Evolutionary conservation across 2,329 filamentous ascomycete species (phyloP), one percentile per base, ranked within the genome.

Genomic region (Xylaria sp.): DNA sequence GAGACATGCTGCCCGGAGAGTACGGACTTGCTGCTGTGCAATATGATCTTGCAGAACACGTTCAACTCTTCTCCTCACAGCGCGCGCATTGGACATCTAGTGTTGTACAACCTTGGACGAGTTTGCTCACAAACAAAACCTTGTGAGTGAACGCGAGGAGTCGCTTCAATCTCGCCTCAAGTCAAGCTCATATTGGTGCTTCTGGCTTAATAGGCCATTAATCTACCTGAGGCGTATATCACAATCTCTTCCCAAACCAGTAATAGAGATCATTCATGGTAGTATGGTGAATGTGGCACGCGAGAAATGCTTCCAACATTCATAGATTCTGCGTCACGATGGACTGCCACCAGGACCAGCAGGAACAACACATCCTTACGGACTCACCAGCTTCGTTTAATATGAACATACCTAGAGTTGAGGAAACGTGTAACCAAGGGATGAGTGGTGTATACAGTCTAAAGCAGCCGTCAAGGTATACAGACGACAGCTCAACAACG

Each of bases 11-110:
- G 23, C 25, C 56, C 51, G 44, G 41, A 63, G 58, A 57, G 39
- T 50, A 56, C 34, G 44, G 52, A 54, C 48, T 28, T 59, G 51
- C 65, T 67, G 65, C 48, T 63, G 68, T 65, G 61, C 68, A 44
- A 64, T 70, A 65, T 65, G 65, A 70, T 70, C 68, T 65, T 64
- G 66, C 66, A 71, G 69, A 39, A 66, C 63, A 65, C 63, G 41
- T 61, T 57, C 58, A 18, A 34, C 9, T 52, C 56, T 34, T 48
- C 31, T 31, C 41, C 15, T 54, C 31, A 58, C 48, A 51, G 67
- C 44, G 54, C 39, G 62, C 62, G 52, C 48, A 44, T 31, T 56
- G 51, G 28, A 13, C 39, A 50, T 51, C 25, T 56, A 50, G 48
- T 57, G 41, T 52, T 54, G 41, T 28, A 55, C 56, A 63, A 31